Evolutionary conservation across 345 rosid species (phyloP).

Genomic region (Acer yangbiense): DNA sequence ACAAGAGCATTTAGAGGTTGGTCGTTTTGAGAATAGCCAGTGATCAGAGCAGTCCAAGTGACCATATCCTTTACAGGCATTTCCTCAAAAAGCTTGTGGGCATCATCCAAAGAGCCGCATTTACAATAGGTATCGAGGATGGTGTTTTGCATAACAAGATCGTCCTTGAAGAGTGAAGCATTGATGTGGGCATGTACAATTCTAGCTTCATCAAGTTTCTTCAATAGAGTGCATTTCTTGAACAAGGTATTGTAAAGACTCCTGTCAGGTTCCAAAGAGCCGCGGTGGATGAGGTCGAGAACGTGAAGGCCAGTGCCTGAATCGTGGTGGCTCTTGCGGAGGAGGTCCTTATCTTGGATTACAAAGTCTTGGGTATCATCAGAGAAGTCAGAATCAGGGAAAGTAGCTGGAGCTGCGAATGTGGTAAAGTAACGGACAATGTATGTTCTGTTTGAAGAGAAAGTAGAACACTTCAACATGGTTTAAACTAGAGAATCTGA

Average conservation of each 20-base stretch:
- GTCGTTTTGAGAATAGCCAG: conserved; percentile 57
- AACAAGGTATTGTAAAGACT: conserved; percentile 42
- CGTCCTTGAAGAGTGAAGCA: conserved; percentile 37
- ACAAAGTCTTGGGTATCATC: not conserved
- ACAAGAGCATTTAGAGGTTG: conserved; percentile 45
- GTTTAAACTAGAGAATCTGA: no score
- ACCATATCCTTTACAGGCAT: conserved; percentile 49
- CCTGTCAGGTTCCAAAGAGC: conserved; percentile 34
- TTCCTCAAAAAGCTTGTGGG: conserved; percentile 52
- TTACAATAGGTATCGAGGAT: conserved; percentile 49
- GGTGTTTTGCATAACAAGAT: conserved; percentile 43
- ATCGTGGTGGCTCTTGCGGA: conserved; percentile 18
- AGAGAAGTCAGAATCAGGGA: no score
- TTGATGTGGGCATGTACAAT: conserved; percentile 43
- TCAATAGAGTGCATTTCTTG: conserved; percentile 45
- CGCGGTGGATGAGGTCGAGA: conserved; percentile 35
- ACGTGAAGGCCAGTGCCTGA: conserved; percentile 41
- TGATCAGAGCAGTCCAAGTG: conserved; percentile 63
- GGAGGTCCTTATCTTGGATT: conserved; percentile 33
- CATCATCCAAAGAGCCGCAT: conserved; percentile 49
- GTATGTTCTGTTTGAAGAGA: not conserved
- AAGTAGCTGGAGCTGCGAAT: not conserved
- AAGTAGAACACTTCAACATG: no score
- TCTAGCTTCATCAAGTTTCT: conserved; percentile 36
- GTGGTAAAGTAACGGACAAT: conserved; percentile 2